Evolutionary conservation across 805 yeast genomes (phyloP).

Genomic region (Hanseniaspora guilliermondii): DNA sequence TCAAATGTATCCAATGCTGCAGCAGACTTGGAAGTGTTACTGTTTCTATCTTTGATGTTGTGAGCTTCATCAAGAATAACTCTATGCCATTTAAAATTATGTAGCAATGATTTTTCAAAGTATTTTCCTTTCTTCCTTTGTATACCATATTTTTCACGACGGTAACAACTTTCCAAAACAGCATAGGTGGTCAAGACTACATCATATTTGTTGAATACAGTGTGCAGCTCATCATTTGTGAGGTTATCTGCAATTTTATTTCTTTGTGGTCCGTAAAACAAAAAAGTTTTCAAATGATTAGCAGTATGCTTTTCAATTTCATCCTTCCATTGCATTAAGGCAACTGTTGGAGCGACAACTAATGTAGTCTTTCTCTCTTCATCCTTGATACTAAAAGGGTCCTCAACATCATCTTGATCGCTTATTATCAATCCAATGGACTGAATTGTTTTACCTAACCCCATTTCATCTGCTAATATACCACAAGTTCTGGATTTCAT

Average conservation of each 20-base stretch:
- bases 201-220: slow-evolving; percentile 37
- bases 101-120: slow-evolving; percentile 66
- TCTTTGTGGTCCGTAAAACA: slow-evolving; percentile 65
- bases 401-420: slow-evolving; percentile 37
- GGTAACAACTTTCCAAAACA: slow-evolving; percentile 71
- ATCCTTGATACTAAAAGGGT: not conserved
- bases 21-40: slow-evolving; percentile 89
- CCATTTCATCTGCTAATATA: slow-evolving; percentile 96
- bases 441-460: slow-evolving; percentile 98
- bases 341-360: slow-evolving; percentile 97
- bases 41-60: slow-evolving; percentile 86
- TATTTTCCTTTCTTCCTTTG: slow-evolving; percentile 56
- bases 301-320: slow-evolving; percentile 81
- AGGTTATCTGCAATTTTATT: slow-evolving; percentile 40
- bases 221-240: slow-evolving; percentile 40
- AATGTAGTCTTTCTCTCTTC: slow-evolving; percentile 46
- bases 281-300: slow-evolving; percentile 50
- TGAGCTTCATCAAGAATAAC: slow-evolving; percentile 95
- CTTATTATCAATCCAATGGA: slow-evolving; percentile 76
- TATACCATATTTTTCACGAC: slow-evolving; percentile 77
- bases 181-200: slow-evolving; percentile 87
- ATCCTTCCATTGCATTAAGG: slow-evolving; percentile 92
- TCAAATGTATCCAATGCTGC: slow-evolving; percentile 57
- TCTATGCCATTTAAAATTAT: slow-evolving; percentile 62
- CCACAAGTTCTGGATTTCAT: slow-evolving; percentile 61